Evolutionary conservation across 2,329 filamentous ascomycete species (phyloP), one percentile per base, ranked within the genome.

Genomic region (Trichophyton simii): DNA sequence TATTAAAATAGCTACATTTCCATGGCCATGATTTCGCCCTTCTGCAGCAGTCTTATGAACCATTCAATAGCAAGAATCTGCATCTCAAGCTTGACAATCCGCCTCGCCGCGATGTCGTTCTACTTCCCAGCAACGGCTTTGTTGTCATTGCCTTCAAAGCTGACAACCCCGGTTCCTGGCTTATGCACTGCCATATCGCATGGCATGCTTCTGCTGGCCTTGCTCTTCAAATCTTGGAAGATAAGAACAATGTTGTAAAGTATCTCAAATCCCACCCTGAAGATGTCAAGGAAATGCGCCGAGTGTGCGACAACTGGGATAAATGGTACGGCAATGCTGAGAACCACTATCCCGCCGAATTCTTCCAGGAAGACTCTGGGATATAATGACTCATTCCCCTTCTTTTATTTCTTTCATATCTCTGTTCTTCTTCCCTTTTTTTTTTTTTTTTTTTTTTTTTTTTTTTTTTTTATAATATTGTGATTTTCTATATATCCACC

Each of bases 21-120:
- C 86, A 89, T 73, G 85, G 85, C 11, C 82, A 86, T 72, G 86
- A 89, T 74, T 86, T 89, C 77, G 85, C 83, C 68, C 73, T 89
- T 55, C 77, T 90, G 0, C 75, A 81, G 44, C 79, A 80, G 72
- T 52, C 44, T 11, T 44, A 55, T 11, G 44, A 41, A 41, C 59
- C 48, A 11, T 60, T 52, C 25, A 52, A 13, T 18, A 34, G 13
- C 13, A 72, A 80, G 65, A 65, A 74, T 66, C 28, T 64, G 48
- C 9, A 72, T 75, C 8, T 73, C 70, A 3, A 60, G 18, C 46
- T 57, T 18, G 46, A 67, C 58, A 81, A 80, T 60, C 78, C 79
- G 1, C 71, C 75, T 0, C 72, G 79, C 0, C 72, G 80, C 9
- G 80, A 82, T 68, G 77, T 75, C 0, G 76, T 77, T 3, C 73